Percentiles rank a stretch among this genome's conserved stretches.
Conservation (phyloP, 192 early-diverging fungal species). For the Phycomyces blakesleeanus region DNA sequence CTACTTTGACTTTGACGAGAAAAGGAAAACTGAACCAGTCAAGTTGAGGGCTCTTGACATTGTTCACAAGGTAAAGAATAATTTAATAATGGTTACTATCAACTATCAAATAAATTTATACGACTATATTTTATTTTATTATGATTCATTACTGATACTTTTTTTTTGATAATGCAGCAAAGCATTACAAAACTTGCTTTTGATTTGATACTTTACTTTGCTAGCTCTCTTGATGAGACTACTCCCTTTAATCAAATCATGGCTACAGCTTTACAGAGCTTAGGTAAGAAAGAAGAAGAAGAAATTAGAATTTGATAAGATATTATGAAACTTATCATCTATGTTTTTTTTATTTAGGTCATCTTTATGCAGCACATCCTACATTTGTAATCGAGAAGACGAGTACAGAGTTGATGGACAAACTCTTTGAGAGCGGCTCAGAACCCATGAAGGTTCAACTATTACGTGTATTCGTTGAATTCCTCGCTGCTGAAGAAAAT, state of each 20-base stretch:
- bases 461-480: slow-evolving; percentile 69
- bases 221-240: slow-evolving; percentile 14
- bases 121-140: not conserved
- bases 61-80: slow-evolving; percentile 10
- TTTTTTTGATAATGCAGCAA: not conserved
- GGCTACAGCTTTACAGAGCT: slow-evolving; percentile 54
- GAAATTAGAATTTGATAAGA: not conserved
- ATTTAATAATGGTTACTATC: too few relatives aligned
- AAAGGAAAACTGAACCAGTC: slow-evolving; percentile 9
- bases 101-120: slow-evolving; percentile 14
- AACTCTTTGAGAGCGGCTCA: slow-evolving; percentile 48
- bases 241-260: slow-evolving; percentile 37
- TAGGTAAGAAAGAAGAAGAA: slow-evolving; percentile 32
- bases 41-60: slow-evolving; percentile 8
- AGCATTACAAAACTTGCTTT: slow-evolving; percentile 30
- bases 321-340: not conserved
- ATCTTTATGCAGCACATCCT: slow-evolving; percentile 71
- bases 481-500: slow-evolving; percentile 60
- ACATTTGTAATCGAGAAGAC: slow-evolving; percentile 52
- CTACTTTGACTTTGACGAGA: slow-evolving; percentile 76
- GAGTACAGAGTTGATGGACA: slow-evolving; percentile 63
- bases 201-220: slow-evolving; percentile 43
- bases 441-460: slow-evolving; percentile 60
- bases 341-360: slow-evolving; percentile 38
- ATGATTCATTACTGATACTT: not conserved